Conservation (phyloP, 768 basidiomycete genomes). For the Rhodotorula kratochvilovae region DNA sequence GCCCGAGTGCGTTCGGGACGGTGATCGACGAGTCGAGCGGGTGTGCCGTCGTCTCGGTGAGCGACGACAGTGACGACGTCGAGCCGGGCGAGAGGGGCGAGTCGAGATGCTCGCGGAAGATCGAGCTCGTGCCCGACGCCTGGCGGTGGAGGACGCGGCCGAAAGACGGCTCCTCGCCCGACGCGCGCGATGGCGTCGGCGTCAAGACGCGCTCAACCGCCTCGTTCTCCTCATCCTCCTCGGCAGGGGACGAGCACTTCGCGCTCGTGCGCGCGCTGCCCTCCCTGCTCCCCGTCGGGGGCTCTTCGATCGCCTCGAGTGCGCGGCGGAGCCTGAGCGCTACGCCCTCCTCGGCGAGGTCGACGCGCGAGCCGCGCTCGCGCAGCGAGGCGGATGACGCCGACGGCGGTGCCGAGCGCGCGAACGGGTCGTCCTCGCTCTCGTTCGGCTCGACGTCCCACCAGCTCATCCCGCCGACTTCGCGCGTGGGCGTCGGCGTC, state of each 20-base stretch:
- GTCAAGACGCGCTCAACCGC: neutral
- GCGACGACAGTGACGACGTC: neutral
- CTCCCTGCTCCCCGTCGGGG: neutral
- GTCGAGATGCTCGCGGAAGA: slow-evolving; percentile 16
- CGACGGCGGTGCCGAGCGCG: neutral
- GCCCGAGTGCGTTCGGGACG: neutral
- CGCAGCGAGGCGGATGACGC: neutral
- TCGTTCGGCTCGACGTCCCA: slow-evolving; percentile 32
- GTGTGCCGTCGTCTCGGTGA: too few species aligned
- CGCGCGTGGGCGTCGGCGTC: neutral
- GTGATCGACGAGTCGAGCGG: neutral
- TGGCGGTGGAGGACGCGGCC: neutral
- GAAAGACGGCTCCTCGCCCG: neutral
- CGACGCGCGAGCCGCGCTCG: neutral
- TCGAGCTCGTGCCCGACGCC: neutral
- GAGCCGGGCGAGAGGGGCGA: neutral
- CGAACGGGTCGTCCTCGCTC: slow-evolving; percentile 25
- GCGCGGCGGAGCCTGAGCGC: neutral
- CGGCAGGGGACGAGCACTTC: neutral
- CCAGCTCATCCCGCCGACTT: neutral
- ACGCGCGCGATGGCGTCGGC: neutral
- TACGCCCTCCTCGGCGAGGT: neutral
- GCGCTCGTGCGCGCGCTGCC: neutral
- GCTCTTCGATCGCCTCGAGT: neutral
- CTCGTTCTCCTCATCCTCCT: neutral